phyloP scores from a whole-genome alignment of 345 rosid genomes.

The Boechera stricta region DNA sequence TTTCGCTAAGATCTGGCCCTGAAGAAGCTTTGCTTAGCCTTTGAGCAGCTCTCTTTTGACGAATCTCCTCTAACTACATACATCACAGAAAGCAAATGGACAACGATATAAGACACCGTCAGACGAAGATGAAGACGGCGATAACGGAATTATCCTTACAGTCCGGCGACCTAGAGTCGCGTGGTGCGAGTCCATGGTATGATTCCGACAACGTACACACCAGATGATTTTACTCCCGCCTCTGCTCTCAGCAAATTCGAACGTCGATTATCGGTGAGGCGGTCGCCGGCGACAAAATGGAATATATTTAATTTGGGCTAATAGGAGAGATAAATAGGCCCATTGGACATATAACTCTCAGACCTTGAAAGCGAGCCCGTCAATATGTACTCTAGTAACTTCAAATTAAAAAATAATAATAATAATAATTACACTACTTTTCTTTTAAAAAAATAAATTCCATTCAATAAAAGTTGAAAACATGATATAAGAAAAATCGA shows the following conservation, averaged over 20 bases:
- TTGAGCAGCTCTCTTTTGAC: constrained; percentile 92
- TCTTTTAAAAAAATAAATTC: too few species aligned
- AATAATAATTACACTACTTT: too few species aligned
- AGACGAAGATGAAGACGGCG: background rate
- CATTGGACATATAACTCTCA: background rate
- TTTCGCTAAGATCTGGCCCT: constrained; percentile 77
- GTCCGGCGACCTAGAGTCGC: constrained; percentile 97
- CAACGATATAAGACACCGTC: constrained; percentile 2
- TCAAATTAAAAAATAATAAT: too few species aligned
- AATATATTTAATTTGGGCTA: constrained; percentile 19
- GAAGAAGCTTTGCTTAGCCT: constrained; percentile 77
- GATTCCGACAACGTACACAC: constrained; percentile 4
- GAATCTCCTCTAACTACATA: constrained; percentile 87
- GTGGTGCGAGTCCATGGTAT: constrained; percentile 70
- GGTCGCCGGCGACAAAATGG: constrained; percentile 34
- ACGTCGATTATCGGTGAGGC: constrained; percentile 28
- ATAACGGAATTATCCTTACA: constrained; percentile 48
- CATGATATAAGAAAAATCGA: background rate
- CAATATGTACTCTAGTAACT: too few species aligned
- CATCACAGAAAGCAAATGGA: constrained; percentile 18
- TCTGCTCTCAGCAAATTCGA: constrained; percentile 5
- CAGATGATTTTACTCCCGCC: constrained; percentile 2
- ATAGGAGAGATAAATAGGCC: background rate
- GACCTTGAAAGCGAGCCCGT: background rate
- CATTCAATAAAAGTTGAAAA: background rate